Conservation (phyloP, 163 green algal genomes). For the Chlorella variabilis region DNA sequence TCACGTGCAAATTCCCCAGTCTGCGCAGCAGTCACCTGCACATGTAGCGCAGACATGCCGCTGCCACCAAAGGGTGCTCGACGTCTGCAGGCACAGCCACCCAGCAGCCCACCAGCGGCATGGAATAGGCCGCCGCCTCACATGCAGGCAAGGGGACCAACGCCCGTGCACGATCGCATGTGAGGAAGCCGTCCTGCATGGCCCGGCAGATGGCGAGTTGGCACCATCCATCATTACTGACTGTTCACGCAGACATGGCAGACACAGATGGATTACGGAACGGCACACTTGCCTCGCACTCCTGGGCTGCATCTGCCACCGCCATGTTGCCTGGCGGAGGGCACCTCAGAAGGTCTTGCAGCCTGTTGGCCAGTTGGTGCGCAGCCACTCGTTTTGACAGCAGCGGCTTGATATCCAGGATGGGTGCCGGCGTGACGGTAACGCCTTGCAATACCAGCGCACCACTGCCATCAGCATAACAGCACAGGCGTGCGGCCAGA, state of each 20-base stretch:
- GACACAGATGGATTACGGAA: too few relatives aligned
- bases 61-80: constrained; percentile 21
- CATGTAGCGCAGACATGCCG: constrained; percentile 24
- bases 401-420: constrained; percentile 17
- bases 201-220: too few relatives aligned
- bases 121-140: neutral
- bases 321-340: neutral
- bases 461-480: neutral
- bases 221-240: too few relatives aligned
- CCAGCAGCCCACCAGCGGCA: constrained; percentile 24
- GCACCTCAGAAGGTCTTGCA: neutral
- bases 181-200: constrained; percentile 23
- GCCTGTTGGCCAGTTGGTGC: neutral
- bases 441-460: neutral
- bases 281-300: neutral
- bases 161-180: constrained; percentile 12
- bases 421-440: neutral
- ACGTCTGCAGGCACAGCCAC: neutral
- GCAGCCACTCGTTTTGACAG: constrained; percentile 15
- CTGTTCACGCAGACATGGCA: too few relatives aligned
- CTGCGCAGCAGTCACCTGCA: constrained; percentile 5
- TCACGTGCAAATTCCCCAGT: too few relatives aligned
- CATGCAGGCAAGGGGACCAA: constrained; percentile 8
- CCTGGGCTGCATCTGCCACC: neutral
- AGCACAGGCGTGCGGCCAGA: neutral